phyloP scores from a whole-genome alignment of 1,284 basidiomycete species.

The Tremellales sp. region DNA sequence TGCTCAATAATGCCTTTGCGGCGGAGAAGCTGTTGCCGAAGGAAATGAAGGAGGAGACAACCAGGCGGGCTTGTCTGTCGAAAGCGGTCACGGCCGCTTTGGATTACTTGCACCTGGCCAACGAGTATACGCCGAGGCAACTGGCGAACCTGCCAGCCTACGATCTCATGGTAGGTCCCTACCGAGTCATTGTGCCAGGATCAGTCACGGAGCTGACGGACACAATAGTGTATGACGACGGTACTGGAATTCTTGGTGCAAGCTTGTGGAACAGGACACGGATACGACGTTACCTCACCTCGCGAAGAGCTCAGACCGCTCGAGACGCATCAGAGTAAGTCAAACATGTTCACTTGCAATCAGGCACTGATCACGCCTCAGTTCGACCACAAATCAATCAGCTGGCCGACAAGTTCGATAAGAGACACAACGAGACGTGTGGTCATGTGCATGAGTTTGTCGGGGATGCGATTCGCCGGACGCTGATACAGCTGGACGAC shows the following conservation, averaged over 20 bases:
- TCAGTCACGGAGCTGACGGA: neutral
- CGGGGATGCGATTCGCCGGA: too few species aligned
- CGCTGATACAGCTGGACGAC: too few species aligned
- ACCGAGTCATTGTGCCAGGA: neutral
- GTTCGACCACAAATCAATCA: neutral
- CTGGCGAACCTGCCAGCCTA: neutral
- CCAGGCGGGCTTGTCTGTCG: neutral
- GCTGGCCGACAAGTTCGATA: neutral
- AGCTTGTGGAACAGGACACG: neutral
- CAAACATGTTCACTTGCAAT: neutral
- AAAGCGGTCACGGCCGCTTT: neutral
- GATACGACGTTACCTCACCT: too few species aligned
- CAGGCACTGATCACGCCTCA: neutral
- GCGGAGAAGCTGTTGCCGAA: neutral
- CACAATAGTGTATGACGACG: neutral
- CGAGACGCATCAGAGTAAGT: neutral
- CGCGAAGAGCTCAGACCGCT: neutral
- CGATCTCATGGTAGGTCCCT: neutral
- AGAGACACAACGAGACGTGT: neutral
- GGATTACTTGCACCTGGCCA: neutral
- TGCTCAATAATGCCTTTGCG: slow-evolving; percentile 21
- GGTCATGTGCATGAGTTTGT: too few species aligned
- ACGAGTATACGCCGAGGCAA: neutral
- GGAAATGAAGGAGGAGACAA: neutral
- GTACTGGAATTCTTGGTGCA: neutral